phyloP scores from a whole-genome alignment of 2,329 filamentous ascomycete species.

The Fonsecaea pugnacius region DNA sequence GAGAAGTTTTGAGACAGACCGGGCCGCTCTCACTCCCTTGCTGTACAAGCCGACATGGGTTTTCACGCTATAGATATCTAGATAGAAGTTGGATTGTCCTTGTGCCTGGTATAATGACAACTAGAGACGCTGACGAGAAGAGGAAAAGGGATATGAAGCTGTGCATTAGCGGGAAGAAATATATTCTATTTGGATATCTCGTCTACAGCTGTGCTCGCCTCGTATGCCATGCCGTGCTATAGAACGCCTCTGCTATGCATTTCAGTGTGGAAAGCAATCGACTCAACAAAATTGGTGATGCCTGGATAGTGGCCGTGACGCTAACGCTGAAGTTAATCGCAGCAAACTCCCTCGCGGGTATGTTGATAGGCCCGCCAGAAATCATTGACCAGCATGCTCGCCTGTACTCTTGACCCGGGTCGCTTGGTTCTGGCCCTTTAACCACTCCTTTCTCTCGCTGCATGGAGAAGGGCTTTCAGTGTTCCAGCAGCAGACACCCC shows the following conservation, averaged over 20 bases:
- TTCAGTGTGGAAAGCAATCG: background rate
- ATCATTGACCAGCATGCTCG: background rate
- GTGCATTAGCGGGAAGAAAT: background rate
- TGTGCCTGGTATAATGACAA: background rate
- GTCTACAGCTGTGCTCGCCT: background rate
- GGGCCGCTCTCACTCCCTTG: background rate
- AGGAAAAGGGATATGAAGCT: background rate
- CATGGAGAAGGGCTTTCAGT: background rate
- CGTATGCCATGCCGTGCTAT: background rate
- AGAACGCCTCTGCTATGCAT: background rate
- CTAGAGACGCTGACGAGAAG: background rate
- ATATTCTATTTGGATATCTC: background rate
- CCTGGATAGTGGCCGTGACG: background rate
- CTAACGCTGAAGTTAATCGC: background rate
- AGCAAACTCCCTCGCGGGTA: background rate
- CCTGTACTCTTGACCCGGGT: background rate
- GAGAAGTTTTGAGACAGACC: slow-evolving; percentile 57
- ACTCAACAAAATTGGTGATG: background rate
- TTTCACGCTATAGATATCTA: too few relatives aligned
- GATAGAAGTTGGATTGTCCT: too few relatives aligned
- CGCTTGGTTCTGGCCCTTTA: background rate
- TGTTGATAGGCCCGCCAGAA: background rate
- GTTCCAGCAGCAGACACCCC: background rate
- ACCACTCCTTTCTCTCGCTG: background rate
- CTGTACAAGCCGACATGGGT: background rate